phyloP scores from a whole-genome alignment of 1,139 yeast species.

The Hansenula lynferdii region DNA sequence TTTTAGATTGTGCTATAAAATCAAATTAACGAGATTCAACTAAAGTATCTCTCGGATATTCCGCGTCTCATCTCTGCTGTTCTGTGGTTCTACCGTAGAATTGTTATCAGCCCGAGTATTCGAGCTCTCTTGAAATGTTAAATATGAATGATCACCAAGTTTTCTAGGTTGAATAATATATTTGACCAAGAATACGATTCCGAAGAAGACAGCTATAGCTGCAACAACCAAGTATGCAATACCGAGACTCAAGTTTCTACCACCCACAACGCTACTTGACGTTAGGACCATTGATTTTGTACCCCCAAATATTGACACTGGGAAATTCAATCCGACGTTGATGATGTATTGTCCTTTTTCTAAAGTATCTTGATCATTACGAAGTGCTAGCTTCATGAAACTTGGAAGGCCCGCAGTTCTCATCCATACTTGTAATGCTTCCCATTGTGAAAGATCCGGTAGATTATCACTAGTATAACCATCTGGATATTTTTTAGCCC shows the following conservation, averaged over 20 bases:
- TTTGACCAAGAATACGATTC: slow-evolving; percentile 38
- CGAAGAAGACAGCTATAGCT: slow-evolving; percentile 33
- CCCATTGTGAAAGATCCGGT: slow-evolving; percentile 56
- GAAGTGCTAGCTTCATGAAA: slow-evolving; percentile 61
- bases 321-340: slow-evolving; percentile 61
- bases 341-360: slow-evolving; percentile 56
- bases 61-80: slow-evolving; percentile 1
- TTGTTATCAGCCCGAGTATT: slow-evolving; percentile 16
- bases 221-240: slow-evolving; percentile 62
- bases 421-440: slow-evolving; percentile 75
- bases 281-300: slow-evolving; percentile 63
- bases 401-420: slow-evolving; percentile 74
- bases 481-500: slow-evolving; percentile 60
- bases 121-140: slow-evolving; percentile 27
- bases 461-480: slow-evolving; percentile 66
- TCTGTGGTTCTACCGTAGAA: slow-evolving; percentile 1
- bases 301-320: slow-evolving; percentile 65
- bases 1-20: no score
- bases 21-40: no score
- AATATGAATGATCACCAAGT: slow-evolving; percentile 35
- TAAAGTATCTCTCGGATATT: slow-evolving; percentile 19
- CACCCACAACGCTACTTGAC: slow-evolving; percentile 68
- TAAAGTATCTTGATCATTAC: slow-evolving; percentile 45
- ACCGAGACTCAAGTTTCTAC: slow-evolving; percentile 64
- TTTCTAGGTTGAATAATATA: slow-evolving; percentile 42